phyloP scores from a whole-genome alignment of 345 rosid species.

The Gossypium thurberi region DNA sequence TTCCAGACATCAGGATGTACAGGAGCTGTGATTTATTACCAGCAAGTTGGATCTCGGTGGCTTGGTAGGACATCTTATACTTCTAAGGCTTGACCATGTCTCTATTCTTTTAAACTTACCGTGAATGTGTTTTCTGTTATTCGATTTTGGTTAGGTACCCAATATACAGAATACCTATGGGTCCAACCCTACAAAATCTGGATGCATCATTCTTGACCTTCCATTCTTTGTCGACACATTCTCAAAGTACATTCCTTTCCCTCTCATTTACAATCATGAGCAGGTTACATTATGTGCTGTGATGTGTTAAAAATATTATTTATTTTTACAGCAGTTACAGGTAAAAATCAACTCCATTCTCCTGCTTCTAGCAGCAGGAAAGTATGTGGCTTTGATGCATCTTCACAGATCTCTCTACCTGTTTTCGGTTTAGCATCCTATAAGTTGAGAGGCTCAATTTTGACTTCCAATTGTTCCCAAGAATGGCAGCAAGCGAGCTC shows the following conservation, averaged over 20 bases:
- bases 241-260: conserved; percentile 34
- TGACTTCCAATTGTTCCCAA: conserved; percentile 37
- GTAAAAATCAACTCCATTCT: conserved; percentile 30
- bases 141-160: conserved; percentile 55
- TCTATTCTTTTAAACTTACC: background rate
- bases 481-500: conserved; percentile 34
- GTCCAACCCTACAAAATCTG: conserved; percentile 64
- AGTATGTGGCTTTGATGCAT: conserved; percentile 27
- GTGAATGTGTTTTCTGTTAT: conserved; percentile 1
- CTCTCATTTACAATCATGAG: background rate
- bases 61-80: conserved; percentile 48
- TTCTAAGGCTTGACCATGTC: conserved; percentile 5
- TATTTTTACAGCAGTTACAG: conserved; percentile 19
- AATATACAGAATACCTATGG: conserved; percentile 78
- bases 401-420: conserved; percentile 42
- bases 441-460: conserved; percentile 54
- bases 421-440: conserved; percentile 70
- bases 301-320: background rate
- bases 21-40: conserved; percentile 72
- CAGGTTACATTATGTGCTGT: background rate
- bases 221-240: conserved; percentile 55
- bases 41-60: conserved; percentile 76
- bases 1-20: conserved; percentile 55
- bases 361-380: conserved; percentile 24
- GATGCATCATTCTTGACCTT: conserved; percentile 79